phyloP scores from a whole-genome alignment of 331 rosid genomes.

The Erythrophleum ivorense region DNA sequence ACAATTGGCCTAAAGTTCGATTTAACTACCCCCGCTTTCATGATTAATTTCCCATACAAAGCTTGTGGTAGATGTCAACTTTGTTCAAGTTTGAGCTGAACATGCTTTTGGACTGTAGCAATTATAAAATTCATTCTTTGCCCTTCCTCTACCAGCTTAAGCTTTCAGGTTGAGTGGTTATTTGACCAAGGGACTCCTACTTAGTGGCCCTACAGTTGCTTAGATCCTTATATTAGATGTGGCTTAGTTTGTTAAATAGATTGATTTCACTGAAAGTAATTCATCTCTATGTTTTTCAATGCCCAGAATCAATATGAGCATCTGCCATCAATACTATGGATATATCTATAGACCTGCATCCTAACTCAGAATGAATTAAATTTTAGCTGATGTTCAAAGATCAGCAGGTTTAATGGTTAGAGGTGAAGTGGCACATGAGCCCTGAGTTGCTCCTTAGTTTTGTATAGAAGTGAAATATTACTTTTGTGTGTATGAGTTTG shows the following conservation, averaged over 20 bases:
- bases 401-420: no score
- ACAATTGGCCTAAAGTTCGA: not conserved
- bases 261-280: not conserved
- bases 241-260: not conserved
- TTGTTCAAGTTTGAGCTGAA: not conserved
- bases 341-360: no score
- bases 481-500: not conserved
- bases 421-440: no score
- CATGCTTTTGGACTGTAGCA: not conserved
- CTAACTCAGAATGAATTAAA: no score
- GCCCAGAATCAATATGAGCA: not conserved
- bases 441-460: no score
- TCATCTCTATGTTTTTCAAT: not conserved
- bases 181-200: not conserved
- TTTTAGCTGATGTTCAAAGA: no score
- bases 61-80: not conserved
- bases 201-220: no score
- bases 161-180: not conserved
- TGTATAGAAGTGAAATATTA: not conserved
- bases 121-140: no score
- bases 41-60: conserved; percentile 9
- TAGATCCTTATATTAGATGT: not conserved
- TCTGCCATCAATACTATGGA: no score
- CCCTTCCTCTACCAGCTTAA: no score
- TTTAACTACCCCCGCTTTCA: not conserved